Evolutionary conservation across 2,329 filamentous ascomycete species (phyloP), one percentile per base, ranked within the genome.

Genomic region (Teratosphaeria nubilosa): DNA sequence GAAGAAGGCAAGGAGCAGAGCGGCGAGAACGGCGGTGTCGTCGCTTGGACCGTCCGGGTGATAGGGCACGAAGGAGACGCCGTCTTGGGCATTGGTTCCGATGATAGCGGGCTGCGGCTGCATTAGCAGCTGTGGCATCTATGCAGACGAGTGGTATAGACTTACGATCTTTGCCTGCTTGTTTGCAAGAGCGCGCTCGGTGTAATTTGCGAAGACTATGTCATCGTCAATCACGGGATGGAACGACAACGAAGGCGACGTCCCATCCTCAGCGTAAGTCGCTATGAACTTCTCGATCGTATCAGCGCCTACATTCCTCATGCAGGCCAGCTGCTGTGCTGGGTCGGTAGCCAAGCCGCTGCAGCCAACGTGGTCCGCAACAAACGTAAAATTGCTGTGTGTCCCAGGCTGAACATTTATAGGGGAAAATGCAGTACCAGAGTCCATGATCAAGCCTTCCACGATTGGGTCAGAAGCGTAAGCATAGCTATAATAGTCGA

Each of bases 371-470:
- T 70, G 63, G 4, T 63, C 61, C 10, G 73, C 73, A 1, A 76
- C 69, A 41, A 68, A 71, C 1, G 70, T 71, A 60, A 75, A 75
- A 62, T 74, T 74, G 6, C 66, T 65, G n/a, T 71, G 66, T n/a
- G 64, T 54, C 6, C 60, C 50, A 48, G 71, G 68, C n/a, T 56
- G 41, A 7, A 66, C 62, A 14, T 65, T 69, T 1, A 70, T 68
- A 22, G 32, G 30, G 10, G 24, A 14, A 22, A 53, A 53, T 14
- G 55, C 55, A 4, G 74, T 78, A 27, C 71, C 79, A 37, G 78
- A 80, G 4, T 75, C 72, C 5, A 75, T 69, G 56, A 81, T 77
- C 13, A 80, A 68, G 3, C 74, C 78, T 5, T 71, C 66, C n/a
- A 75, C 73, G 22, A 82, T 81, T 4, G 79, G 77, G 50, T 81